Base-by-base conservation (phyloP, 495 filamentous ascomycete genomes). In the Penicillium bialowiezense region DNA sequence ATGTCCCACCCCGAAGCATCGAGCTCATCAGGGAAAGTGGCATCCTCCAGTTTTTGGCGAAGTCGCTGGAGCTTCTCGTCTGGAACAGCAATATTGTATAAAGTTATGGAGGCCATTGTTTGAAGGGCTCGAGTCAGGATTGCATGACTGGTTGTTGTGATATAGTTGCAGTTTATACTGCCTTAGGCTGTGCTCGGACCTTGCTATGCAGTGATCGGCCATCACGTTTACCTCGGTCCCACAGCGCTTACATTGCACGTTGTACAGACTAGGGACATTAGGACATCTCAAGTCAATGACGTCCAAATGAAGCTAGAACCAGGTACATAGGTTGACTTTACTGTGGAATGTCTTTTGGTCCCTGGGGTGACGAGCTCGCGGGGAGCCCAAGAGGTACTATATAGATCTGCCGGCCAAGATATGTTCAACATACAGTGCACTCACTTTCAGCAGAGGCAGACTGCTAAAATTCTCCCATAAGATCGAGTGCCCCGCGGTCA, bases 11-110 rank as follows among this genome's bases (percentile, higher is more conserved):
- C 63, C 3, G 67, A 65, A 35, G 55, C 51, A 28, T 74, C 65
- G 12, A 79, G 54, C 52, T 79, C 74, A 59, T 74, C 67, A 0
- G 76, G 76, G 41, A 78, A 77, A 12, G 57, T 60, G 10, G 69
- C 56, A 10, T 63, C 43, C 3, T 68, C 56, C 37, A 80, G 70
- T 46, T 76, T 77, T 33, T 64, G 62, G 33, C 64, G 63, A 9
- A 80, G 64, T 20, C 44, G 50, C 6, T 66, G 47, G 13, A 80
- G 54, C 31, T 68, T 50, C n/a, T 53, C 39, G 28, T 76, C 68
- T 2, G 74, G 55, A 12, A 80, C 56, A 39, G 60, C 62, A 28
- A 78, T 78, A 12, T 63, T 58, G 51, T 65, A 80, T n/a, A 53
- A 48, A 9, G 46, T 54, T 21, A 58, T 38, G 41, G 51, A 34